Evolutionary conservation across 2,329 filamentous ascomycete species (phyloP).

Genomic region (Arthrocladium fulminans): DNA sequence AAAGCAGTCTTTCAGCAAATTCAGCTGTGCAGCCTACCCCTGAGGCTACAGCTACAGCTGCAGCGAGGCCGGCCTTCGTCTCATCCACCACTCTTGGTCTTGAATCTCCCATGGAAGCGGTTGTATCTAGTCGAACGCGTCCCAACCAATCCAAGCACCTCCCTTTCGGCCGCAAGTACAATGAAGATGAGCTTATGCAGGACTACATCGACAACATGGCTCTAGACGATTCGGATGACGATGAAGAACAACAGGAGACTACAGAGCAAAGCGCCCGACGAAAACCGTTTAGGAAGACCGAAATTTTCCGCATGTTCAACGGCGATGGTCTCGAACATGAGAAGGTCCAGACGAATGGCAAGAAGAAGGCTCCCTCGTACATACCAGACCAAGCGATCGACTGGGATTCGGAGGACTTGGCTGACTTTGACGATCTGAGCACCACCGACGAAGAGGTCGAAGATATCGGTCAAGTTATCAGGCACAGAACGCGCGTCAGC

Average conservation of each 20-base stretch:
- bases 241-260: slow-evolving; percentile 14
- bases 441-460: slow-evolving; percentile 41
- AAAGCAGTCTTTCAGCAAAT: not conserved
- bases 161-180: slow-evolving; percentile 21
- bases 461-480: slow-evolving; percentile 35
- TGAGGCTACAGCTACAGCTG: not conserved
- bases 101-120: not conserved
- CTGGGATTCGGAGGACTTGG: slow-evolving; percentile 39
- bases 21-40: not conserved
- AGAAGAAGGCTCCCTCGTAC: slow-evolving; percentile 4
- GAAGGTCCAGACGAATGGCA: slow-evolving; percentile 23
- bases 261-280: slow-evolving; percentile 27
- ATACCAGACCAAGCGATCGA: slow-evolving; percentile 19
- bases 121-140: not conserved
- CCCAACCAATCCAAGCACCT: not conserved
- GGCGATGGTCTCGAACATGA: slow-evolving; percentile 37
- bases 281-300: slow-evolving; percentile 12
- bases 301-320: slow-evolving; percentile 20
- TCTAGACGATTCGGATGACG: slow-evolving; percentile 22
- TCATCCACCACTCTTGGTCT: not conserved
- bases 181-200: slow-evolving; percentile 51
- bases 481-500: slow-evolving; percentile 36
- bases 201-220: slow-evolving; percentile 54
- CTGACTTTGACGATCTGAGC: slow-evolving; percentile 42
- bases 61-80: not conserved